A percentile compares a stretch with the other conserved stretches of the same genome.
Evolutionary conservation across 805 yeast species (phyloP).

Genomic region (Candida dajiaensis): DNA sequence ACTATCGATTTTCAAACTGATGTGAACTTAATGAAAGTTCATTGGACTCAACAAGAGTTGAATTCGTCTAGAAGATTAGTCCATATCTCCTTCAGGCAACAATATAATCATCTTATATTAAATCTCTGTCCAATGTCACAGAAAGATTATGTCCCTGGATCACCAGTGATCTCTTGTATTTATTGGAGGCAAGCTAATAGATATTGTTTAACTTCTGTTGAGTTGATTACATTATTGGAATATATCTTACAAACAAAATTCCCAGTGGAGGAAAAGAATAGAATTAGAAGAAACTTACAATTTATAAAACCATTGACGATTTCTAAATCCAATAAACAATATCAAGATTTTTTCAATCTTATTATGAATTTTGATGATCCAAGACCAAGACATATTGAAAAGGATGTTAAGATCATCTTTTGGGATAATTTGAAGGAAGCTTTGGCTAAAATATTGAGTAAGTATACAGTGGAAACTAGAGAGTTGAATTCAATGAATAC

Average conservation of each 20-base stretch:
- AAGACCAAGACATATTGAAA: conserved; percentile 63
- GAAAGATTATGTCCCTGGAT: conserved; percentile 31
- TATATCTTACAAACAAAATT: conserved; percentile 48
- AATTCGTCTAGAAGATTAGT: conserved; percentile 42
- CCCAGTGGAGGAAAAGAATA: conserved; percentile 62
- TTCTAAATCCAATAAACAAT: conserved; percentile 38
- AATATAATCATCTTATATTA: conserved; percentile 29
- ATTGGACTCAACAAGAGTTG: conserved; percentile 44
- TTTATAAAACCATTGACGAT: conserved; percentile 57
- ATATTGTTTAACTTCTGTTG: conserved; percentile 59
- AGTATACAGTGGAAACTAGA: conserved; percentile 33
- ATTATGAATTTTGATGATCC: conserved; percentile 61
- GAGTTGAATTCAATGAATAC: neutral
- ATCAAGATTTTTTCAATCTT: conserved; percentile 34
- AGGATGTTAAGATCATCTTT: conserved; percentile 60
- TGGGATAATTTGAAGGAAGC: conserved; percentile 54
- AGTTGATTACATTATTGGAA: conserved; percentile 52
- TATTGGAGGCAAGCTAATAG: conserved; percentile 45
- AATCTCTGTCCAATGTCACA: conserved; percentile 32
- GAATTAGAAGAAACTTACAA: conserved; percentile 62
- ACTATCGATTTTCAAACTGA: conserved; percentile 14
- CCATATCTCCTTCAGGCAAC: conserved; percentile 34
- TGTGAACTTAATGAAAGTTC: conserved; percentile 27
- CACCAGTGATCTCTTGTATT: conserved; percentile 52
- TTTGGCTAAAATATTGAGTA: conserved; percentile 48